Percentiles rank a stretch among this genome's conserved stretches.
Evolutionary conservation across 2,329 filamentous ascomycete species (phyloP).

Genomic region (Bipolaris cookei): DNA sequence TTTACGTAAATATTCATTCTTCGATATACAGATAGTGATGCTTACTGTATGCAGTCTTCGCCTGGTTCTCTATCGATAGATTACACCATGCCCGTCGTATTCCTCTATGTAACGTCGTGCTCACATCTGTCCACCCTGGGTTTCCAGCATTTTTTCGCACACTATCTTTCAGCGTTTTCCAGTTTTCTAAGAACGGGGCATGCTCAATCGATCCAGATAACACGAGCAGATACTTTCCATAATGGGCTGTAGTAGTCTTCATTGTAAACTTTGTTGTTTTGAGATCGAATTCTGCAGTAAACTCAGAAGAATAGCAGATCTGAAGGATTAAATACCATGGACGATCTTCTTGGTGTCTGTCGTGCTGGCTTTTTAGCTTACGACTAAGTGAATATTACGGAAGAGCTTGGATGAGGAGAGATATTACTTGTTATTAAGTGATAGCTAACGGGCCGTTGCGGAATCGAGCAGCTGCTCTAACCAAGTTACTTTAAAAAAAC

Average conservation of each 20-base stretch:
- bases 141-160: neutral
- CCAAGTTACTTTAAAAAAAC: neutral
- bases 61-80: neutral
- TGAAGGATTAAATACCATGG: constrained; percentile 1
- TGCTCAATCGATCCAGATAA: constrained; percentile 1
- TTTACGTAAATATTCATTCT: neutral
- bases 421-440: neutral
- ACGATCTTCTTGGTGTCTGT: neutral
- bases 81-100: constrained; percentile 5
- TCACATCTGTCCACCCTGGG: constrained; percentile 4
- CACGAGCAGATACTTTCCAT: constrained; percentile 5
- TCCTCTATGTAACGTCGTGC: neutral
- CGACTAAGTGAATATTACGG: neutral
- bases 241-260: neutral
- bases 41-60: constrained; percentile 2
- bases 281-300: neutral
- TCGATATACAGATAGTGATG: neutral
- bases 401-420: neutral
- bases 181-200: constrained; percentile 1
- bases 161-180: constrained; percentile 3
- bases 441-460: neutral
- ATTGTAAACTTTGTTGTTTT: neutral
- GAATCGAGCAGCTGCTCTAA: neutral
- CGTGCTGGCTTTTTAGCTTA: neutral
- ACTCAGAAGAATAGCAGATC: neutral